These are phyloP conservation scores for Pisolithus albus DNA, from an alignment of 768 basidiomycete genomes.

Conservation along the genomic window DNA sequence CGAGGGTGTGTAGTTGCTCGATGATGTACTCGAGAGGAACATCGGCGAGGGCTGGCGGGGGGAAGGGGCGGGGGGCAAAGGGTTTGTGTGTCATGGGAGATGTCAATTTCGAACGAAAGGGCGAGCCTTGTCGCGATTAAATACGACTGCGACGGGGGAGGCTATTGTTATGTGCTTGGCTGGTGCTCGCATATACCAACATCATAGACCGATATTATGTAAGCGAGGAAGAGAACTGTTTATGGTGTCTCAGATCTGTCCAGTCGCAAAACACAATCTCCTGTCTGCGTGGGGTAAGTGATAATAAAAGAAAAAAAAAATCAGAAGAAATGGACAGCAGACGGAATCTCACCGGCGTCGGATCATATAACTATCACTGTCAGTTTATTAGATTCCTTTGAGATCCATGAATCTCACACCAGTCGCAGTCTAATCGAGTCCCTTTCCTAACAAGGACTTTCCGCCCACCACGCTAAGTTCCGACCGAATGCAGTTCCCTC, in stretches of 20 bases:
- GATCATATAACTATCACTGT: too few species aligned
- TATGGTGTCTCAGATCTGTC: too few species aligned
- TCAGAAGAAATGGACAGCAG: too few species aligned
- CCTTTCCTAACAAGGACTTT: background rate
- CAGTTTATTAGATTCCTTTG: background rate
- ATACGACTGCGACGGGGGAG: background rate
- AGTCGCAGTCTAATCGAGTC: background rate
- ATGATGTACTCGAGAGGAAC: slow-evolving; percentile 71
- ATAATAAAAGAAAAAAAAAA: too few species aligned
- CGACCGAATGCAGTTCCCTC: background rate
- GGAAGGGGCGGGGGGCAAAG: slow-evolving; percentile 48
- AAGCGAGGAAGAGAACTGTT: too few species aligned
- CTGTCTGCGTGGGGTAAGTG: too few species aligned
- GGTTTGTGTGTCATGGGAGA: slow-evolving; percentile 27
- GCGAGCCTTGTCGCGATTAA: background rate
- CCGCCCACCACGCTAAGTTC: background rate
- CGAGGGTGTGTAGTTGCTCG: slow-evolving; percentile 60
- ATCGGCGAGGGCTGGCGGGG: slow-evolving; percentile 52
- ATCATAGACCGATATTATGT: too few species aligned
- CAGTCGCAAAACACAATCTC: too few species aligned
- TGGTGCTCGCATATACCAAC: background rate
- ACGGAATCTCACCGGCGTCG: too few species aligned
- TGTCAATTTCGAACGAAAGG: slow-evolving; percentile 4
- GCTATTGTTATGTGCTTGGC: background rate
- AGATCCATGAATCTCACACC: background rate